phyloP scores from a whole-genome alignment of 2,329 filamentous ascomycete genomes.

The Epicoccum nigrum region DNA sequence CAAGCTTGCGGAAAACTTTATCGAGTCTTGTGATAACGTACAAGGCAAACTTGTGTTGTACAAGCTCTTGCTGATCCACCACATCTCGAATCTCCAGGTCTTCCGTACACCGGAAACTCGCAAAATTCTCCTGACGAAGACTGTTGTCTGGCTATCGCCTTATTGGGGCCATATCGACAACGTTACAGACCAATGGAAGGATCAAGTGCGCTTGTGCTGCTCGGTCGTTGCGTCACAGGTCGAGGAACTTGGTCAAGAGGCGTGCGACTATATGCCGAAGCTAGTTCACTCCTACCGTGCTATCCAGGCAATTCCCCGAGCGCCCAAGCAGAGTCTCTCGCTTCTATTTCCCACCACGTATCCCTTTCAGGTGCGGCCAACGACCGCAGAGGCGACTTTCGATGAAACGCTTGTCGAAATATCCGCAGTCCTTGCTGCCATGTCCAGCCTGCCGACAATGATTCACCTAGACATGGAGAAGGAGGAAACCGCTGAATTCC shows the following conservation, averaged over 20 bases:
- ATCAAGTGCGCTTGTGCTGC: slow-evolving; percentile 91
- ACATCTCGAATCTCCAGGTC: slow-evolving; percentile 81
- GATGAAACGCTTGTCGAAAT: slow-evolving; percentile 90
- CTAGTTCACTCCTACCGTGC: slow-evolving; percentile 87
- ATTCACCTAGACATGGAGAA: slow-evolving; percentile 78
- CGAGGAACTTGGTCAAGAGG: slow-evolving; percentile 76
- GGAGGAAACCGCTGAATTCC: slow-evolving; percentile 73
- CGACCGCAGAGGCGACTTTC: slow-evolving; percentile 67
- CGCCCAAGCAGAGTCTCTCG: slow-evolving; percentile 69
- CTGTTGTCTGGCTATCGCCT: slow-evolving; percentile 86
- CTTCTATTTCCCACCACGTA: slow-evolving; percentile 89
- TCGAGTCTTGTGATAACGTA: slow-evolving; percentile 85
- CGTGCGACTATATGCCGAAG: slow-evolving; percentile 88
- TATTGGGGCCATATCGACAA: slow-evolving; percentile 83
- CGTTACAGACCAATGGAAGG: slow-evolving; percentile 84
- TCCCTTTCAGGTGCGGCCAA: slow-evolving; percentile 79
- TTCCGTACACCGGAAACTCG: slow-evolving; percentile 81
- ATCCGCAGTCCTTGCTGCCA: slow-evolving; percentile 81
- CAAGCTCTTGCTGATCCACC: slow-evolving; percentile 90
- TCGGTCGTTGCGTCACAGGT: slow-evolving; percentile 89
- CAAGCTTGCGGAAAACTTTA: slow-evolving; percentile 88
- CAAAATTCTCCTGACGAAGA: slow-evolving; percentile 76
- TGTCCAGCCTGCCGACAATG: slow-evolving; percentile 74
- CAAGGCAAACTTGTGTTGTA: slow-evolving; percentile 92
- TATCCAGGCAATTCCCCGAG: slow-evolving; percentile 70